Evolutionary conservation across 306 rosid genomes (phyloP).

Genomic region (Pueraria montana): DNA sequence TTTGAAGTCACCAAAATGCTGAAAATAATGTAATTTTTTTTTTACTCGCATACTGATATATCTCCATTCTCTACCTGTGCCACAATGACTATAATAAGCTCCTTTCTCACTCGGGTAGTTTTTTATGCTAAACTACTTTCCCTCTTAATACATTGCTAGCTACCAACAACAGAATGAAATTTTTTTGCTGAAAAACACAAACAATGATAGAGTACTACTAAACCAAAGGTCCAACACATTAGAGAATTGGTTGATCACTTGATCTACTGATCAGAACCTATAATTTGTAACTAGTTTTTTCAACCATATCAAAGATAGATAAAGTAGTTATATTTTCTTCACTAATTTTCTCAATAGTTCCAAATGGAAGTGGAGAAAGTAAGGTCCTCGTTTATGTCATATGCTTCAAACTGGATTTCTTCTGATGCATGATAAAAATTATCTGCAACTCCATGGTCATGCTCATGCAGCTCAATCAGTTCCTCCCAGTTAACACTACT

Average conservation of each 20-base stretch:
- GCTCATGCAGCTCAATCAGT: slow-evolving; percentile 68
- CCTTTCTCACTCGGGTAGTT: slow-evolving; percentile 11
- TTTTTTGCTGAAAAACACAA: slow-evolving; percentile 13
- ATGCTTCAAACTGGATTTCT: slow-evolving; percentile 58
- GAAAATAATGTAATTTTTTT: slow-evolving; percentile 8
- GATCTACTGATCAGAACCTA: slow-evolving; percentile 11
- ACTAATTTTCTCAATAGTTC: slow-evolving; percentile 63
- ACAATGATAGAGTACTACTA: slow-evolving; percentile 41
- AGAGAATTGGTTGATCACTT: slow-evolving; percentile 19
- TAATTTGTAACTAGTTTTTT: slow-evolving; percentile 1
- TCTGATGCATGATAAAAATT: slow-evolving; percentile 54
- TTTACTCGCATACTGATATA: slow-evolving; percentile 5
- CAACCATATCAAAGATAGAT: slow-evolving; percentile 34
- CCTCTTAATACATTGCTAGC: slow-evolving; percentile 39
- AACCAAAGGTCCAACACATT: slow-evolving; percentile 52
- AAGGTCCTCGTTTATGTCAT: slow-evolving; percentile 66
- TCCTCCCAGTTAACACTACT: slow-evolving; percentile 81
- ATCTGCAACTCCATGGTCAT: slow-evolving; percentile 51
- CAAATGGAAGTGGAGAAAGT: slow-evolving; percentile 74
- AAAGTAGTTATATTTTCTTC: slow-evolving; percentile 28
- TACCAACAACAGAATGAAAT: slow-evolving; percentile 39
- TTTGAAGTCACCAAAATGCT: slow-evolving; percentile 8
- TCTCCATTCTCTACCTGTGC: slow-evolving; percentile 30
- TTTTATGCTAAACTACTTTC: slow-evolving; percentile 38
- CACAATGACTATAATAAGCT: slow-evolving; percentile 17